These are phyloP conservation scores for Aspergillus sp. DNA, from an alignment of 2,329 filamentous ascomycete genomes.

Conservation along the genomic window DNA sequence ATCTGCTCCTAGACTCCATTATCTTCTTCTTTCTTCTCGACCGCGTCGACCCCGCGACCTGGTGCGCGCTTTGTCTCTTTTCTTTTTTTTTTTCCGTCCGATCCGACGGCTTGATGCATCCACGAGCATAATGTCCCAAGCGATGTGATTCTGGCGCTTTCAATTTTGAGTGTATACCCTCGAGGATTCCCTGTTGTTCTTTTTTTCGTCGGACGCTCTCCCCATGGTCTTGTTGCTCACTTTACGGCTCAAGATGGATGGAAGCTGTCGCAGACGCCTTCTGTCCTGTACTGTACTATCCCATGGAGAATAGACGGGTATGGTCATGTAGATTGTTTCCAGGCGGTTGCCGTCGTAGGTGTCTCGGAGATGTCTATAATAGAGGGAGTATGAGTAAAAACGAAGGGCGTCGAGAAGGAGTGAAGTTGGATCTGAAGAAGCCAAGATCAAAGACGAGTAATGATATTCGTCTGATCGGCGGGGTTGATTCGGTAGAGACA, in stretches of 20 bases:
- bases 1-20: slow-evolving; percentile 21
- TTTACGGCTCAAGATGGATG: neutral
- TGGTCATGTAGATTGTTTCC: neutral
- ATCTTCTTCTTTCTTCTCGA: slow-evolving; percentile 12
- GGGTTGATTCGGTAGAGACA: too few relatives aligned
- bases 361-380: too few relatives aligned
- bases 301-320: neutral
- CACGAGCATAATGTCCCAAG: slow-evolving; percentile 11
- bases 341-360: neutral
- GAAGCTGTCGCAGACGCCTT: neutral
- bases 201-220: slow-evolving; percentile 1
- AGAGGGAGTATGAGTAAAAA: too few relatives aligned
- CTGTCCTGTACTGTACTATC: too few relatives aligned
- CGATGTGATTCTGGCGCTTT: slow-evolving; percentile 16
- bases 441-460: too few relatives aligned
- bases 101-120: slow-evolving; percentile 8
- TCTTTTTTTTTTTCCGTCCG: neutral
- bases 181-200: slow-evolving; percentile 5
- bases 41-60: slow-evolving; percentile 8
- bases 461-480: too few relatives aligned
- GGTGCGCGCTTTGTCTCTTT: slow-evolving; percentile 5
- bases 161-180: slow-evolving; percentile 32
- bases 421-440: neutral
- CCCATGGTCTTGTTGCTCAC: neutral
- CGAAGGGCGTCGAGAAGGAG: too few relatives aligned